Base-by-base conservation (phyloP, 345 rosid species). In the Eucalyptus pauciflora region DNA sequence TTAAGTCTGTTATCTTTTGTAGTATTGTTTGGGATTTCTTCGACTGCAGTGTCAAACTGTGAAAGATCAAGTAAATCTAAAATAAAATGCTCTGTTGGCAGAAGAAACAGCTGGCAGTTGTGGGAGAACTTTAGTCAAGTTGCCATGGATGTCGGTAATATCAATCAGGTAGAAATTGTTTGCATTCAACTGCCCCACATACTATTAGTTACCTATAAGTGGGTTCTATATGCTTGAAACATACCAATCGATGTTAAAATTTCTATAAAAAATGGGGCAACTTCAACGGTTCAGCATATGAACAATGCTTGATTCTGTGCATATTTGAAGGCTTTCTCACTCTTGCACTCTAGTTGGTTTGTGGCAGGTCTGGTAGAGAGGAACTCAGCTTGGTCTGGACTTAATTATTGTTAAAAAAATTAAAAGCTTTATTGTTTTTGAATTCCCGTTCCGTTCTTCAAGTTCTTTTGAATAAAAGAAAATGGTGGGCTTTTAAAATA, bases 31-130 rank as follows among this genome's bases (percentile, higher is more conserved):
- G 51, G 64, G 51, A 67, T 60, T 22, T n/a, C 50, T 48, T 46
- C 27, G 3, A 31, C 83, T 67, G 52, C 76, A 58, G 50, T 50
- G 50, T 33, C 50, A 12, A 54, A 46, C 51, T 64, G 25, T 87
- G 43, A 50, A 46, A 33, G 81, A 37, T 27, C 27, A 85, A 46
- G 87, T 83, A 86, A 76, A 76, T 76, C 46, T 71, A 10, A 37
- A 71, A 71, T 17, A 83, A 76, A 48, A 41, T 86, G 22, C 85
- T 88, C 89, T 92, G 86, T 50, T 91, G 90, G 91, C 95, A 98
- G 99, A 90, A 95, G 99, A 85, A 95, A 96, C 90, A 96, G 97
- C 94, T 98, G 99, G 99, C 97, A 96, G 92, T 89, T 98, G 93
- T 98, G 99, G 99, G 98, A 95, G 90, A 95, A 96, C 92, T 98